These are phyloP conservation scores for Pseudopyricularia javanii DNA, from an alignment of 2,329 filamentous ascomycete species.

Conservation along the genomic window DNA sequence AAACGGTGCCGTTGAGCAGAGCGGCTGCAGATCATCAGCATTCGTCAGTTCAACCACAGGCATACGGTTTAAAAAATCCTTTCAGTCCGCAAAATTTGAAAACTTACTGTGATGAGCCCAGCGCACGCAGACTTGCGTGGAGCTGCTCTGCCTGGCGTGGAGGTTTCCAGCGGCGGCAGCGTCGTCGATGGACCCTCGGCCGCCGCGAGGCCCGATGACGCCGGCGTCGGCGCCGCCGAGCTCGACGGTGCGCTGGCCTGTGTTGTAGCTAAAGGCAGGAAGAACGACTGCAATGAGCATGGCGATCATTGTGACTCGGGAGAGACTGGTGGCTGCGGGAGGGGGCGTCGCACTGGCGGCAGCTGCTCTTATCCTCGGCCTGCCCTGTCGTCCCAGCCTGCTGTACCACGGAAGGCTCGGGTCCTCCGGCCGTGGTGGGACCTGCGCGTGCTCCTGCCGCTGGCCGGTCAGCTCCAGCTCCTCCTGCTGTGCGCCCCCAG, in stretches of 20 bases:
- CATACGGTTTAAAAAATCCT: neutral
- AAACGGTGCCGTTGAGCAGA: slow-evolving; percentile 62
- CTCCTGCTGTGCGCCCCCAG: neutral
- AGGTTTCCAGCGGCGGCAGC: slow-evolving; percentile 14
- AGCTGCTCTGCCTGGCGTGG: slow-evolving; percentile 28
- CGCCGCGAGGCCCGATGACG: slow-evolving; percentile 22
- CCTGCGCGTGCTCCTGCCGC: neutral
- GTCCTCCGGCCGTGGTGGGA: slow-evolving; percentile 7
- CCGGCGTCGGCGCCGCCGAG: slow-evolving; percentile 34
- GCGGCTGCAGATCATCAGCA: slow-evolving; percentile 32
- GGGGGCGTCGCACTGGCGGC: slow-evolving; percentile 27
- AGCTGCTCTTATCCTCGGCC: slow-evolving; percentile 27
- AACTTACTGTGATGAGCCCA: slow-evolving; percentile 51
- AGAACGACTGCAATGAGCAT: slow-evolving; percentile 37
- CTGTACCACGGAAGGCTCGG: slow-evolving; percentile 26
- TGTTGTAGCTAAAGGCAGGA: slow-evolving; percentile 31
- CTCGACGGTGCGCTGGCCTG: slow-evolving; percentile 23
- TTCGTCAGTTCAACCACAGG: slow-evolving; percentile 6
- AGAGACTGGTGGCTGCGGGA: slow-evolving; percentile 24
- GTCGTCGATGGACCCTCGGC: slow-evolving; percentile 1
- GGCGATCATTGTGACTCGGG: slow-evolving; percentile 32
- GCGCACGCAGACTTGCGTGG: slow-evolving; percentile 47
- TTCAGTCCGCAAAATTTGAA: neutral
- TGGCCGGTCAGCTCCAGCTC: neutral
- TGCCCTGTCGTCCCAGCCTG: slow-evolving; percentile 23